Conservation (phyloP, 352 stramenopile species). For the Pythium aphanidermatum region DNA sequence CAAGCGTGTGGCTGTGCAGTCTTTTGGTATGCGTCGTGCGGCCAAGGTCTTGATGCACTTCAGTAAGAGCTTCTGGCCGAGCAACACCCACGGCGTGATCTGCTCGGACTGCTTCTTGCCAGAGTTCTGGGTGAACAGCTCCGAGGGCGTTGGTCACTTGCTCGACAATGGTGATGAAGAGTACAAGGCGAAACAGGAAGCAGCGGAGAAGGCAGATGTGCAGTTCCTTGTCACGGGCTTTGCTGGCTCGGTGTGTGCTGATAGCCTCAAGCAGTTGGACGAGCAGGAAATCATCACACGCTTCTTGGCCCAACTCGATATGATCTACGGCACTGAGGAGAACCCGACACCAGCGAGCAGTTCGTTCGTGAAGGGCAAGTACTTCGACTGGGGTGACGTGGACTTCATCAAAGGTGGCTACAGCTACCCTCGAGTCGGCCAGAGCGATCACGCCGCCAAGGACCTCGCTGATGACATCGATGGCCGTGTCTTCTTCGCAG, state of each 20-base stretch:
- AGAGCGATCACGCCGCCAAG: conserved; percentile 47
- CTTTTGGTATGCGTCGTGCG: conserved; percentile 67
- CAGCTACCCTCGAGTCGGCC: conserved; percentile 66
- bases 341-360: conserved; percentile 44
- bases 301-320: conserved; percentile 70
- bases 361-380: conserved; percentile 66
- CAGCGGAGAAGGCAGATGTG: conserved; percentile 5
- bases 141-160: conserved; percentile 52
- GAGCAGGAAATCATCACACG: conserved; percentile 47
- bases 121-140: conserved; percentile 82
- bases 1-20: conserved; percentile 55
- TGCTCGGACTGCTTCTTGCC: conserved; percentile 79
- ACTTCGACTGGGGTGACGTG: conserved; percentile 74
- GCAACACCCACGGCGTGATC: conserved; percentile 69
- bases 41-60: conserved; percentile 79
- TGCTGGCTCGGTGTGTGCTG: conserved; percentile 58
- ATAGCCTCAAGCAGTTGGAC: conserved; percentile 36
- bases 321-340: conserved; percentile 62
- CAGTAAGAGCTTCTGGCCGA: conserved; percentile 54
- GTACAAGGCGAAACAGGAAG: neutral
- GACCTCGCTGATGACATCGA: conserved; percentile 59
- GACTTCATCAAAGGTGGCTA: conserved; percentile 67
- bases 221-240: conserved; percentile 77
- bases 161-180: conserved; percentile 42
- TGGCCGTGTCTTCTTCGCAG: conserved; percentile 71